Base-by-base conservation (phyloP, 208 protist species). In the Leishmania turanica region DNA sequence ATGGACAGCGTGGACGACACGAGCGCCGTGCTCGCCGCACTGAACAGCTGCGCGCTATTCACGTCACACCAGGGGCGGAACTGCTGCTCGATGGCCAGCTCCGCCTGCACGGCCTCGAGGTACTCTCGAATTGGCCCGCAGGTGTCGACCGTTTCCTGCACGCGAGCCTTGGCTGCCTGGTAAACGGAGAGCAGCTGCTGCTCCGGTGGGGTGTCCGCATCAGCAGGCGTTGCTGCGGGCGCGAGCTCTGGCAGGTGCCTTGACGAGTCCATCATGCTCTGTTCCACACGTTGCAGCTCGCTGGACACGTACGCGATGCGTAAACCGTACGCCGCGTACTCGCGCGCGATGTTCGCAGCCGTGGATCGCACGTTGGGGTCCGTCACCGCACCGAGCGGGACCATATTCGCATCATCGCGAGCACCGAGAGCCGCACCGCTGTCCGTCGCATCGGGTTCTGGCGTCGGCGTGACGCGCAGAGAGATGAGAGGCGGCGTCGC, bases 31-130 rank as follows among this genome's bases (percentile, higher is more conserved):
- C 21, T 51, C 72, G 15, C 8, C 27, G 72, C 72, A 45, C 45
- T 70, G 60, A 80, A 90, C 31, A 72, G 76, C 31, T 70, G 47
- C n/a, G 34, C 47, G 37, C 77, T 66, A 24, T 88, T 73, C 15
- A 84, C 75, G 49, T 92, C 82, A 58, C 65, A 69, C 88, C 82
- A 89, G 34, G 54, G 77, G 17, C 66, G 70, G 37, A 92, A 77
- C 31, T 90, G 58, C 71, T 91, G 76, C 56, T 90, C 88, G 13
- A 78, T 73, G 56, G 60, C 80, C 72, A 81, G 31, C 71, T 87
- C 75, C 34, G 42, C 79, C 37, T 86, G 56, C 68, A 92, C 80
- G 3, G 91, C 86, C 31, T 84, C 79, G 15, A 92, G 81, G 62
- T 91, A 92, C 8, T 24, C 65, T 34, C 81, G 64, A 9, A 82